phyloP scores from a whole-genome alignment of 176 grass and related monocot genomes.

The Thalia dealbata region DNA sequence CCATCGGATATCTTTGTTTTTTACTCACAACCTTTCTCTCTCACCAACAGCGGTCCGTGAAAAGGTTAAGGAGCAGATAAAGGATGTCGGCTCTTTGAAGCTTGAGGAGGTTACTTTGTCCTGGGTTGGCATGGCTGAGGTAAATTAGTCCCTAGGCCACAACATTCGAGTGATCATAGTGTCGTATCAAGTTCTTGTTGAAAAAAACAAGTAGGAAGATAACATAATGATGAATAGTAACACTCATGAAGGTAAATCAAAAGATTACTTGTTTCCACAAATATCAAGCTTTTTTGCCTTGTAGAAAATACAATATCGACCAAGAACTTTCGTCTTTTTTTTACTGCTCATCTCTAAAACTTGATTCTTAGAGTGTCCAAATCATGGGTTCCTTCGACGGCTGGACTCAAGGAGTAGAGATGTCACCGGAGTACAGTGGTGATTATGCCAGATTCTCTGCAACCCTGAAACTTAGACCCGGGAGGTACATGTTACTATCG shows the following conservation, averaged over 20 bases:
- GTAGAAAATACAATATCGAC: background rate
- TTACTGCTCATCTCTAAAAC: background rate
- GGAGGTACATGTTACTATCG: constrained; percentile 48
- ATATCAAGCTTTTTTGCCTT: background rate
- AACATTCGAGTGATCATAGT: background rate
- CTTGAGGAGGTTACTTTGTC: constrained; percentile 44
- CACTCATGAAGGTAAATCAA: background rate
- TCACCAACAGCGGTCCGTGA: constrained; percentile 49
- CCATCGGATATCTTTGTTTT: background rate
- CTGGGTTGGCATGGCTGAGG: constrained; percentile 97
- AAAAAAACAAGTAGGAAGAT: background rate
- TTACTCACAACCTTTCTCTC: constrained; percentile 14
- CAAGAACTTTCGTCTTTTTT: background rate
- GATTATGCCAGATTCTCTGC: constrained; percentile 64
- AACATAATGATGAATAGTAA: background rate
- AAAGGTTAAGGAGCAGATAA: constrained; percentile 56
- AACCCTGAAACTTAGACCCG: constrained; percentile 72
- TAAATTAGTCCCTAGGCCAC: constrained; percentile 16
- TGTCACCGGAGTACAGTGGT: constrained; percentile 69
- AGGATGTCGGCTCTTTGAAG: constrained; percentile 57
- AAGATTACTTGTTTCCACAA: background rate
- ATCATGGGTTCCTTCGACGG: constrained; percentile 94
- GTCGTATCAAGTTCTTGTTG: no score
- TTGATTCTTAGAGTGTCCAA: constrained; percentile 51
- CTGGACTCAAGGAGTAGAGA: constrained; percentile 67